Evolutionary conservation across 2,329 filamentous ascomycete species (phyloP).

Genomic region (Botryotinia globosa): DNA sequence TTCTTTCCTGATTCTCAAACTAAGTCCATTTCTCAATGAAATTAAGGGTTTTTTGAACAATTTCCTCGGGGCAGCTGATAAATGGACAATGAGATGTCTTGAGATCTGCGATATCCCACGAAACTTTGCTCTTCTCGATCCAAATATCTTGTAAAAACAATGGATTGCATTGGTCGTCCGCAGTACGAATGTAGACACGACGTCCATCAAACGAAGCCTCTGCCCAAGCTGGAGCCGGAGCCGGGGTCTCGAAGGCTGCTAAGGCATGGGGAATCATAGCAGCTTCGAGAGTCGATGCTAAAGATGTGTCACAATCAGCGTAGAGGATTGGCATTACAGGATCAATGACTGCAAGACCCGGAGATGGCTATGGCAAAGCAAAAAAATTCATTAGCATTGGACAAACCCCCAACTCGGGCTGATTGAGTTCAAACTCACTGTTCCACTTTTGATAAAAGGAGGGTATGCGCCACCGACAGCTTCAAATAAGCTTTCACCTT

Average conservation of each 20-base stretch:
- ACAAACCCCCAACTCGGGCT: accelerated
- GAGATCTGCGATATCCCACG: background rate
- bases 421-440: background rate
- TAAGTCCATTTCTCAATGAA: background rate
- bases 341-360: background rate
- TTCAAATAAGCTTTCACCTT: background rate
- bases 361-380: background rate
- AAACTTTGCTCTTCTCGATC: background rate
- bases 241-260: background rate
- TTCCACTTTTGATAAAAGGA: background rate
- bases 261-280: constrained; percentile 1
- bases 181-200: background rate
- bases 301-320: background rate
- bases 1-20: too few species aligned
- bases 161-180: background rate
- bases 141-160: constrained; percentile 1
- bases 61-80: background rate
- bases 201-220: background rate
- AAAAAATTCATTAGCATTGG: background rate
- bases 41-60: background rate
- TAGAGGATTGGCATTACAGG: background rate
- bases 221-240: background rate
- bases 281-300: background rate
- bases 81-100: constrained; percentile 3
- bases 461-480: background rate